Base-by-base conservation (phyloP, 805 yeast species). In the Lachancea meyersii region DNA sequence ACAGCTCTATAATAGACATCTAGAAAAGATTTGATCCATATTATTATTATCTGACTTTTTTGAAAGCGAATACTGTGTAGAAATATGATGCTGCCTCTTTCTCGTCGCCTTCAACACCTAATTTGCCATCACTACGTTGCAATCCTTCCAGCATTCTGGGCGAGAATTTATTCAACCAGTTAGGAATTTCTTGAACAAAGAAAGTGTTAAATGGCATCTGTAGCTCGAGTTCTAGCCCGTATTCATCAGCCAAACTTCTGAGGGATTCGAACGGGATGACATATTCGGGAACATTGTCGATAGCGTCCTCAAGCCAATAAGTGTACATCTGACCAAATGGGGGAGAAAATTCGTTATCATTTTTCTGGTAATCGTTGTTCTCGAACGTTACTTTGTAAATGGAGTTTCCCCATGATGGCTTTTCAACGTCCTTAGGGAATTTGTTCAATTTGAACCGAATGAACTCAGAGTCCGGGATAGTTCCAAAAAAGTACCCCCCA, bases 281-380 rank as follows among this genome's bases (percentile, higher is more conserved):
- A 56, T 84, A 93, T 58, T 93, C 99, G 0, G 97, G 97, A 19
- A 93, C 96, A 54, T 93, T 82, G 48, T 87, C 96, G 38, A 93
- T 91, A 0, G 99, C 98, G 66, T 93, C 98, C 50, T 80, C 80
- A 45, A 93, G 67, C 65, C 71, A 86, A 60, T 85, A 93, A 41
- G 76, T 77, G 62, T 93, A 93, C 54, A 77, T 72, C 61, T 89
- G 84, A 0, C 98, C 99, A 58, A 70, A 87, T 0, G 93, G 85
- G 1, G 80, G 75, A 8, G 77, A 67, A 56, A 86, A 86, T 37
- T 75, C 77, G 2, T 91, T 88, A 51, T 78, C 82, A 38, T 67
- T 68, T n/a, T 94, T 91, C 16, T 50, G 47, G 38, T 60, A 63
- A 0, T 88, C 87, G 23, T 73, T 78, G 16, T 82, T 68, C n/a